Conservation (phyloP, 2,329 filamentous ascomycete species). For the Curvularia eragrostidis region DNA sequence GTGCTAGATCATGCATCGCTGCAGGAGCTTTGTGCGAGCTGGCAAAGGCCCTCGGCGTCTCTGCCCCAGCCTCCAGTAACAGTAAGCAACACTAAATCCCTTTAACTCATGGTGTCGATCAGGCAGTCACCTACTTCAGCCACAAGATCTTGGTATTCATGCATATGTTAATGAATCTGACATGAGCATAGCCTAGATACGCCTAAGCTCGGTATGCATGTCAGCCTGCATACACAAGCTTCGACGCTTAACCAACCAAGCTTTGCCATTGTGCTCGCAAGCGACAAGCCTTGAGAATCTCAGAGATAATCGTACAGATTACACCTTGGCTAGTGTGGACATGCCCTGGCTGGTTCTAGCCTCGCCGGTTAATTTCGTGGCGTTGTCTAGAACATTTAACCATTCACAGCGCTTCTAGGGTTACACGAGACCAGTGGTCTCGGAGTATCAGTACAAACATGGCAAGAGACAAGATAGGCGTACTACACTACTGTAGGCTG, state of each 20-base stretch:
- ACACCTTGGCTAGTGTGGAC: neutral
- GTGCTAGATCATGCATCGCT: neutral
- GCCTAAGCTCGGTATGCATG: slow-evolving; percentile 19
- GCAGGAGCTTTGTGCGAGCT: neutral
- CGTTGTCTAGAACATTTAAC: neutral
- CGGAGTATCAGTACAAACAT: slow-evolving; percentile 18
- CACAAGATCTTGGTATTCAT: neutral
- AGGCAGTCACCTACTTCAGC: neutral
- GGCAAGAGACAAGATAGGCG: slow-evolving; percentile 10
- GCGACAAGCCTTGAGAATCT: slow-evolving; percentile 9
- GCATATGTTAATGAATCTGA: slow-evolving; percentile 1
- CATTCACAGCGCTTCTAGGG: slow-evolving; percentile 19
- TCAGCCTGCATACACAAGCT: slow-evolving; percentile 28
- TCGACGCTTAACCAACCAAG: slow-evolving; percentile 29
- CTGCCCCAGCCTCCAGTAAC: neutral
- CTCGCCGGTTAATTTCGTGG: slow-evolving; percentile 14
- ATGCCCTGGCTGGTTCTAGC: neutral
- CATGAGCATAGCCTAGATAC: neutral
- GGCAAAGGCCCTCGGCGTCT: neutral
- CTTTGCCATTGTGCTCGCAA: slow-evolving; percentile 5
- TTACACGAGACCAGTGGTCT: slow-evolving; percentile 23
- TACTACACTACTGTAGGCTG: slow-evolving; percentile 2
- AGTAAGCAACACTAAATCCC: neutral
- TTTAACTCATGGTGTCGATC: neutral
- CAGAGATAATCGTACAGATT: slow-evolving; percentile 6